Evolutionary conservation across 2,329 filamentous ascomycete species (phyloP).

Genomic region (Pyrenochaeta sp.): DNA sequence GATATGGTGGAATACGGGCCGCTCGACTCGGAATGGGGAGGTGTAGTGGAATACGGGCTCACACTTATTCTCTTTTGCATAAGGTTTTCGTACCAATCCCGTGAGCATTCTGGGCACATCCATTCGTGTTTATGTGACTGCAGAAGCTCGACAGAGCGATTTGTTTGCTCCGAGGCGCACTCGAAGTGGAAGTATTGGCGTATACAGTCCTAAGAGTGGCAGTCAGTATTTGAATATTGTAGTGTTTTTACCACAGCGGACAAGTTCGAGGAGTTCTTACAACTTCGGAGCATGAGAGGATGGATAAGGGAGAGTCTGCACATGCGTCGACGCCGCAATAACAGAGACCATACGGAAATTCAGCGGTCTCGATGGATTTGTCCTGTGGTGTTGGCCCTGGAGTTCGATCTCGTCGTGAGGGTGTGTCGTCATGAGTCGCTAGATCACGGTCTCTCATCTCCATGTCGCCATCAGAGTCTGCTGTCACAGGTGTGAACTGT

Average conservation of each 20-base stretch:
- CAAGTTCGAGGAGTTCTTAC: constrained; percentile 15
- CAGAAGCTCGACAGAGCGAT: background rate
- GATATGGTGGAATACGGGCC: too few relatives aligned
- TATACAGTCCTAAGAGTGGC: constrained; percentile 23
- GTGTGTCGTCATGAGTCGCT: too few relatives aligned
- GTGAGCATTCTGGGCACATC: constrained; percentile 20
- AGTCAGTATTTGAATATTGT: background rate
- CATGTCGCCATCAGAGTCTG: constrained; percentile 23
- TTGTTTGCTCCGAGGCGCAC: constrained; percentile 20
- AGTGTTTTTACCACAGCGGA: background rate
- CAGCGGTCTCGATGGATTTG: constrained; percentile 4
- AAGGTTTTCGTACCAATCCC: too few relatives aligned
- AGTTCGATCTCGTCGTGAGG: background rate
- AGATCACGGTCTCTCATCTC: constrained; percentile 22
- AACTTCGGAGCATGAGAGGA: constrained; percentile 22
- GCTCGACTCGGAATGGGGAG: too few relatives aligned
- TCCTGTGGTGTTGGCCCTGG: background rate
- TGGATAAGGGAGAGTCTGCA: background rate
- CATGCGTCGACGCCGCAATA: constrained; percentile 29
- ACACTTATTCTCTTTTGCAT: too few relatives aligned
- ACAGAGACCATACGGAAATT: constrained; percentile 21
- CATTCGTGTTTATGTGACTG: constrained; percentile 5
- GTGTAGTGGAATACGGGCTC: too few relatives aligned
- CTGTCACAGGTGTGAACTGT: constrained; percentile 18
- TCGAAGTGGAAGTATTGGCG: constrained; percentile 28